A percentile compares a stretch with the other conserved stretches of the same genome.
Conservation (phyloP, 768 basidiomycete genomes). For the Ephemerocybe angulata region DNA sequence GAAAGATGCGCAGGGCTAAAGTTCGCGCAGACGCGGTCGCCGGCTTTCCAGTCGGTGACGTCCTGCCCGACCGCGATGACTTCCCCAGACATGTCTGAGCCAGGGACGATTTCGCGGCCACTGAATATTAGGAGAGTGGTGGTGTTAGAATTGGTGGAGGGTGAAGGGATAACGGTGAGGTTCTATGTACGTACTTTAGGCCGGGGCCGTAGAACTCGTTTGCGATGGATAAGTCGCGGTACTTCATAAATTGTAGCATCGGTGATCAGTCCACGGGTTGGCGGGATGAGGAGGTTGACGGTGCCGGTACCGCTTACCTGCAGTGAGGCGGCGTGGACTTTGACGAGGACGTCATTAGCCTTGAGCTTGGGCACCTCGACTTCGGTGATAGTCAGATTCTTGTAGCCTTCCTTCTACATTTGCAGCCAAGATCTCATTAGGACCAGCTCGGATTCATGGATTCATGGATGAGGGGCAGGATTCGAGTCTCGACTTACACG, state of each 20-base stretch:
- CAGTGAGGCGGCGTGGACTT: constrained; percentile 53
- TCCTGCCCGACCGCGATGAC: constrained; percentile 43
- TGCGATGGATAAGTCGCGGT: constrained; percentile 46
- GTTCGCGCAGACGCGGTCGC: constrained; percentile 58
- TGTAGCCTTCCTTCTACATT: constrained; percentile 21
- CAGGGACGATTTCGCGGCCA: constrained; percentile 30
- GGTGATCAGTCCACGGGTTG: too few relatives aligned
- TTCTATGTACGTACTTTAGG: too few relatives aligned
- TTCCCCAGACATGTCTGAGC: constrained; percentile 57
- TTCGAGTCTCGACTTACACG: too few relatives aligned
- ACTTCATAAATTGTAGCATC: constrained; percentile 30
- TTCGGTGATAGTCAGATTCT: constrained; percentile 23
- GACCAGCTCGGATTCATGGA: too few relatives aligned
- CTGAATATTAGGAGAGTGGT: too few relatives aligned
- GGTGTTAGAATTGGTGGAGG: too few relatives aligned
- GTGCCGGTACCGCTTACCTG: constrained; percentile 32
- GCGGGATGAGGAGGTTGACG: too few relatives aligned
- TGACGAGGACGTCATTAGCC: constrained; percentile 50
- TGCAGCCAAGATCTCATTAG: too few relatives aligned
- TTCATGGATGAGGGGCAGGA: too few relatives aligned
- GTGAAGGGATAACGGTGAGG: too few relatives aligned
- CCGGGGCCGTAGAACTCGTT: constrained; percentile 34
- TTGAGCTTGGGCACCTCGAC: constrained; percentile 29
- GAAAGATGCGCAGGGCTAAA: constrained; percentile 47
- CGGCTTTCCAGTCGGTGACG: constrained; percentile 45